Base-by-base conservation (phyloP, 2,329 filamentous ascomycete species). In the Alternaria sp. region DNA sequence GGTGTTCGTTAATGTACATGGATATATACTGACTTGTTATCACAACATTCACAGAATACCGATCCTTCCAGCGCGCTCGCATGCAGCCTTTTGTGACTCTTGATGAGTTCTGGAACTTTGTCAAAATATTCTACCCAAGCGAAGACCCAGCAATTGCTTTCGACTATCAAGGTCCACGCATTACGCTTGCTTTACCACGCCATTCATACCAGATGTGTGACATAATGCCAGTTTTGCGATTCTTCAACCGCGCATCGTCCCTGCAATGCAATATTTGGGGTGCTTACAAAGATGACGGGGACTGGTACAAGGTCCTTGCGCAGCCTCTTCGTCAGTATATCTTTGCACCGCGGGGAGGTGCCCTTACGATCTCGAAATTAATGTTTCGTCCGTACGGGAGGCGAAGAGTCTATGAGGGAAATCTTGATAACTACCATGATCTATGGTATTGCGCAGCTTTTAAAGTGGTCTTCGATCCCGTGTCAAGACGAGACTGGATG, bases 381-480 rank as follows among this genome's bases (percentile, higher is more conserved):
- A 36, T 36, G 32, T 36, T 36, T 0, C 32, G 32, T 36, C 0
- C 32, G 32, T 36, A 36, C 32, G 32, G 32, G 15, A 36, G 15
- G 0, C 32, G 32, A 36, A 36, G 32, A 0, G 32, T 36, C 3
- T 36, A 36, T n/a, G 32, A 36, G 32, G 32, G 32, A 0, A 36
- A 36, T n/a, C 32, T 36, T 36, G 32, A 36, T n/a, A 36, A 36
- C 0, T 36, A 36, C 32, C 32, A 36, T 36, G 32, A 36, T 36
- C 0, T 36, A 36, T 36, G 32, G 32, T 36, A 36, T 36, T 1
- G 32, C 0, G 32, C 32, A n/a, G 32, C 32, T 36, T 36, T 36
- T 8, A 36, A 1, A 0, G 32, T 1, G 32, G 0, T 36, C 0
- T 36, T 36, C 0, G 32, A n/a, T 36, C 32, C 32, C 10, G 0